Evolutionary conservation across 441 rosid species (phyloP).

Genomic region (Francoa sonchifolia): DNA sequence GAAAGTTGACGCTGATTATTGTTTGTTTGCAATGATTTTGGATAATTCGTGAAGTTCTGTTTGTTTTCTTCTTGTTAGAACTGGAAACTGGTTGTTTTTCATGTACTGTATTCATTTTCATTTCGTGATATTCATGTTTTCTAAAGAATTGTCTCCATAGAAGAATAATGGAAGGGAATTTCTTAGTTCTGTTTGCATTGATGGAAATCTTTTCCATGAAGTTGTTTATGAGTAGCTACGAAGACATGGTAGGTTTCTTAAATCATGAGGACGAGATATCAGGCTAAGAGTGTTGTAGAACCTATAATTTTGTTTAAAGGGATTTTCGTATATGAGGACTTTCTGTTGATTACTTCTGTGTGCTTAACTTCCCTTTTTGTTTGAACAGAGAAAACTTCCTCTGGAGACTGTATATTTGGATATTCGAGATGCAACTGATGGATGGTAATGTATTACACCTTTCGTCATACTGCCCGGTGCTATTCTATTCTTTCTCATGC

Average conservation of each 20-base stretch:
- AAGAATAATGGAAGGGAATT: neutral
- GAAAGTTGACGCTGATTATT: neutral
- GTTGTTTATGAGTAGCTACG: too few species aligned
- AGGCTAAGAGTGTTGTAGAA: too few species aligned
- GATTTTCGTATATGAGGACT: too few species aligned
- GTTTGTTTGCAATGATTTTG: neutral
- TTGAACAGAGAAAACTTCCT: conserved; percentile 80
- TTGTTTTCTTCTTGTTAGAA: too few species aligned
- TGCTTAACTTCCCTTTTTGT: conserved; percentile 1
- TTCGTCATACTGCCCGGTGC: neutral
- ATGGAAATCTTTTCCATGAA: neutral
- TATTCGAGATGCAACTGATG: conserved; percentile 45
- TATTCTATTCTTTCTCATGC: neutral
- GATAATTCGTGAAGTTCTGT: too few species aligned
- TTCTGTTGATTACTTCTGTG: too few species aligned
- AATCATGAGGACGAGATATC: too few species aligned
- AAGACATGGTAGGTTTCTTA: too few species aligned
- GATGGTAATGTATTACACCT: conserved; percentile 38
- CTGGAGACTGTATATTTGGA: conserved; percentile 51
- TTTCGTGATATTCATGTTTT: too few species aligned
- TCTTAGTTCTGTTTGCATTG: neutral
- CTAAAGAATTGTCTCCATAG: neutral
- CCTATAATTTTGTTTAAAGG: too few species aligned
- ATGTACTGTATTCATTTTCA: too few species aligned
- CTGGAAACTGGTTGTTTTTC: too few species aligned